Conservation (phyloP, 257 asterid genomes). For the Rhazya stricta region DNA sequence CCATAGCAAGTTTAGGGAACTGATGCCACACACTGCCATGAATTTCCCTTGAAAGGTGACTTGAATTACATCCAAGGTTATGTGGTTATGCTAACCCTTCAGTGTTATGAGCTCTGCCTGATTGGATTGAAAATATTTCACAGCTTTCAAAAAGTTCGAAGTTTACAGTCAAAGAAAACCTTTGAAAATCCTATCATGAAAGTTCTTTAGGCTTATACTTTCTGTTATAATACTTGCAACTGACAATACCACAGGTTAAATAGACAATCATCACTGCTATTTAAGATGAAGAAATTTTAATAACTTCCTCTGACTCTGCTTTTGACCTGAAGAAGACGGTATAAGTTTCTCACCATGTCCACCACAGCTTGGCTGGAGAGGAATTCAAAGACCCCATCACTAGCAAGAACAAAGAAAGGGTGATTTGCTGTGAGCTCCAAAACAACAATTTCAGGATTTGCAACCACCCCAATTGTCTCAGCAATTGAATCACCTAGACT, state of each 20-base stretch:
- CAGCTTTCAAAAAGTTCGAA: not conserved
- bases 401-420: constrained; percentile 81
- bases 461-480: constrained; percentile 87
- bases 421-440: constrained; percentile 65
- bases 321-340: constrained; percentile 7
- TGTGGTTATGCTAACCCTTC: not conserved
- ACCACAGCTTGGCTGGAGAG: constrained; percentile 83
- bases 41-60: not conserved
- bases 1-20: not conserved
- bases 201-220: not conserved
- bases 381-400: constrained; percentile 91
- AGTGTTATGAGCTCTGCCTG: not conserved
- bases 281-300: constrained; percentile 3
- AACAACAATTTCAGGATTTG: constrained; percentile 84
- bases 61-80: not conserved
- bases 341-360: constrained; percentile 61
- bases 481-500: constrained; percentile 96
- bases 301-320: not conserved
- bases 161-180: not conserved
- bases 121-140: not conserved
- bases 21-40: not conserved
- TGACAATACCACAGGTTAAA: not conserved
- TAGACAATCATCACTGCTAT: not conserved
- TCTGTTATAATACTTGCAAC: not conserved
- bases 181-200: not conserved